Evolutionary conservation across 495 filamentous ascomycete genomes (phyloP), one percentile per base, ranked within the genome.

Genomic region (Aspergillus conjunctus): DNA sequence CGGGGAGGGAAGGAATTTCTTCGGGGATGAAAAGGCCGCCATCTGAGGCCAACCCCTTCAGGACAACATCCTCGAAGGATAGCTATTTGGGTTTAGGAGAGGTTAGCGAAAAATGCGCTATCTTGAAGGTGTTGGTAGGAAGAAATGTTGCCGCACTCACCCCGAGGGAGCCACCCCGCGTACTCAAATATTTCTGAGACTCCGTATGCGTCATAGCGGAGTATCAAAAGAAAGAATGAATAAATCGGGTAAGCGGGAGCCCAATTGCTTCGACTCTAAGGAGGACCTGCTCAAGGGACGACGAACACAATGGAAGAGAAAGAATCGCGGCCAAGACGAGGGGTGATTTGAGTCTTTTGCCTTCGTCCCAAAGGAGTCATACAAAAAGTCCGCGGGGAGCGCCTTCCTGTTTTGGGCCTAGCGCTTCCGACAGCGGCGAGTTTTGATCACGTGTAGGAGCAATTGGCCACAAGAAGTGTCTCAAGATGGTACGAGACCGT

Each of bases 1-100:
- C 59, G 54, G 68, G 67, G 52, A 75, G 53, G n/a, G 64, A 45
- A 10, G 59, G 93, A 53, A 97, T 85, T 54, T 89, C 83, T 70
- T 97, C 85, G 17, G 93, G 93, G 39, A 97, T 84, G 77, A 93
- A 97, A 50, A 98, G 87, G 30, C 93, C 93, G 32, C 91, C 91
- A 67, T 97, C 93, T 3, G 85, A 73, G 26, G 93, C 92, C 34
- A 98, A 86, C 26, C 93, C 93, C 72, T 97, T 94, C 60, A 98
- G 77, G 30, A 97, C 93, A 39, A 91, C 91, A 22, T 88, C 83
- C 73, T 97, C 93, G 71, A 98, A 98, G 49, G 92, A 91, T 60
- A 94, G 81, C 91, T 96, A 65, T 30, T 43, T 9, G 14, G 10
- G 7, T 12, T 26, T 8, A 51, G 10, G 30, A 32, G 37, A 31